These are phyloP conservation scores for Ogataea degrootiae DNA, from an alignment of 805 yeast species.

Conservation along the genomic window DNA sequence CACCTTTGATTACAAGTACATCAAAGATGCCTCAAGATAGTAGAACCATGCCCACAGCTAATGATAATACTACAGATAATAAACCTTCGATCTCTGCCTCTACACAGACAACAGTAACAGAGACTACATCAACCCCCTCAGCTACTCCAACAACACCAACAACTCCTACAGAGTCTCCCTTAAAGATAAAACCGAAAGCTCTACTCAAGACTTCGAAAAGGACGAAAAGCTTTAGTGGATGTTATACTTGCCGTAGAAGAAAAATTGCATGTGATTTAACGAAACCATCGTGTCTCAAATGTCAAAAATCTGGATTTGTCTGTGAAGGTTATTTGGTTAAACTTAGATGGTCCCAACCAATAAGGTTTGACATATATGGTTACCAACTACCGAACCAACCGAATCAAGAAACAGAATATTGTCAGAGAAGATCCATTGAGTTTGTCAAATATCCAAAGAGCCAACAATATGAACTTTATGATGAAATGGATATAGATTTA, in stretches of 20 bases:
- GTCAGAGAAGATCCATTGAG: conserved; percentile 66
- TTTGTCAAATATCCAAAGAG: conserved; percentile 68
- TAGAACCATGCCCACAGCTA: no score
- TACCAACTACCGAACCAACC: conserved; percentile 30
- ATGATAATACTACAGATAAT: neutral
- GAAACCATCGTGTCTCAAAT: conserved; percentile 67
- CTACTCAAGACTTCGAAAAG: conserved; percentile 26
- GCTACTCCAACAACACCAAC: neutral
- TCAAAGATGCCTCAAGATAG: no score
- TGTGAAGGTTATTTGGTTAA: conserved; percentile 86
- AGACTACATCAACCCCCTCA: neutral
- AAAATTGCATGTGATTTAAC: conserved; percentile 77
- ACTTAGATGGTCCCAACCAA: conserved; percentile 69
- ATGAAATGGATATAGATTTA: conserved; percentile 74
- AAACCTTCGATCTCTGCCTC: neutral
- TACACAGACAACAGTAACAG: neutral
- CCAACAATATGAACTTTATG: conserved; percentile 60
- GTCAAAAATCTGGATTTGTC: conserved; percentile 57
- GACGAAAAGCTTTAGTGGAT: conserved; percentile 78
- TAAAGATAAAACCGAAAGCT: neutral
- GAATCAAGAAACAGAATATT: conserved; percentile 42
- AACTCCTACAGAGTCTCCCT: neutral
- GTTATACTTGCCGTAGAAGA: conserved; percentile 80
- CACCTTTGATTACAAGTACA: no score
- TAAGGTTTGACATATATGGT: conserved; percentile 45